Conservation (phyloP, 176 grass and related monocot genomes). For the Oryza brachyantha region DNA sequence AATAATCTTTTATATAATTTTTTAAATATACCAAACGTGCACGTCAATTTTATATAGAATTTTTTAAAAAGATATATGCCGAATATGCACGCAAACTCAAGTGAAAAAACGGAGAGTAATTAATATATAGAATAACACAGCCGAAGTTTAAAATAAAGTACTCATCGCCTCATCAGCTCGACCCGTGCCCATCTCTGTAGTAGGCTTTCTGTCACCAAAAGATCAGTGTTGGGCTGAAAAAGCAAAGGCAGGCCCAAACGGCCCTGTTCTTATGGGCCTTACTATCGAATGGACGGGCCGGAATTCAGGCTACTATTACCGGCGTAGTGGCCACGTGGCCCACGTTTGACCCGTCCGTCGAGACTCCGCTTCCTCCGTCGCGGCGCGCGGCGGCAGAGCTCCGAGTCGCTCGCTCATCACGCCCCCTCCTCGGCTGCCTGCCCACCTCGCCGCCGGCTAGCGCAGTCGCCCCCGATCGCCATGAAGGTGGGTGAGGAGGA, state of each 20-base stretch:
- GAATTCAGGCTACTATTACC: neutral
- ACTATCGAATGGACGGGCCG: neutral
- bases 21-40: no score
- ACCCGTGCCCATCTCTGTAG: no score
- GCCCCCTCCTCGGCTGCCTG: neutral
- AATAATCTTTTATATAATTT: no score
- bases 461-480: neutral
- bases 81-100: no score
- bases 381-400: neutral
- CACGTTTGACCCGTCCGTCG: neutral
- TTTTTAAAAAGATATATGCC: no score
- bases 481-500: constrained; percentile 40
- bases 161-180: no score
- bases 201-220: neutral
- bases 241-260: no score
- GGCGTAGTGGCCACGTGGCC: neutral
- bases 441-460: neutral
- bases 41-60: no score
- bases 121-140: no score
- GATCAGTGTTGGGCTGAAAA: neutral
- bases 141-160: no score
- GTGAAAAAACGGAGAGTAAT: no score
- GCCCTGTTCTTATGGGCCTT: neutral
- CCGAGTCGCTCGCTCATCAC: no score
- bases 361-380: neutral